Conservation (phyloP, 208 protist genomes). For the Endotrypanum monterogeii region DNA sequence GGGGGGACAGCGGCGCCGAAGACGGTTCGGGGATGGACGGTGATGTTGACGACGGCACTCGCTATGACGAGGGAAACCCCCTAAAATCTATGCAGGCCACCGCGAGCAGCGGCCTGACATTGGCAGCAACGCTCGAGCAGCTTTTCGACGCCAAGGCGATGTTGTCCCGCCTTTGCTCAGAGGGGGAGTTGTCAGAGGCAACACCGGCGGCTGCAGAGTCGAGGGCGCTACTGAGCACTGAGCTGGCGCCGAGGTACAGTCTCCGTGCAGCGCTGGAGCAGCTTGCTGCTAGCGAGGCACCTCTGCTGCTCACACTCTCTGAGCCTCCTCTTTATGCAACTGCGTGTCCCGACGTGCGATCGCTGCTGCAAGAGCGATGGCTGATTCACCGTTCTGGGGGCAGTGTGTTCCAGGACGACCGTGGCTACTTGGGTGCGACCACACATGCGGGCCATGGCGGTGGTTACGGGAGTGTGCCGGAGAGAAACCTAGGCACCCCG, state of each 20-base stretch:
- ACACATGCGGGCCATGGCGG: not conserved
- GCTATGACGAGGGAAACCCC: slow-evolving; percentile 14
- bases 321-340: slow-evolving; percentile 31
- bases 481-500: slow-evolving; percentile 13
- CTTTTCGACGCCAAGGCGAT: slow-evolving; percentile 8
- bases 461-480: slow-evolving; percentile 2
- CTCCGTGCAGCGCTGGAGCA: slow-evolving; percentile 17
- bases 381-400: slow-evolving; percentile 13
- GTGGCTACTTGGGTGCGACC: not conserved
- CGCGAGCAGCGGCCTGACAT: not conserved
- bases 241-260: slow-evolving; percentile 12
- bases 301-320: slow-evolving; percentile 30
- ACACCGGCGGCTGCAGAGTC: slow-evolving; percentile 13
- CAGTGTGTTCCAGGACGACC: slow-evolving; percentile 5
- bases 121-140: slow-evolving; percentile 28
- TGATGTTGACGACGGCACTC: not conserved
- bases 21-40: not conserved
- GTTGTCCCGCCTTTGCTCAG: not conserved
- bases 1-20: slow-evolving; percentile 2
- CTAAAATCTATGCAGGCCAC: slow-evolving; percentile 12
- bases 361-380: slow-evolving; percentile 20
- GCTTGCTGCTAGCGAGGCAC: slow-evolving; percentile 17
- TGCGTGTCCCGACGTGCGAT: slow-evolving; percentile 19
- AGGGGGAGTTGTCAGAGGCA: not conserved
- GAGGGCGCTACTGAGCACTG: slow-evolving; percentile 11